phyloP scores from a whole-genome alignment of 202 grass and related monocot genomes.

The Zizania palustris region DNA sequence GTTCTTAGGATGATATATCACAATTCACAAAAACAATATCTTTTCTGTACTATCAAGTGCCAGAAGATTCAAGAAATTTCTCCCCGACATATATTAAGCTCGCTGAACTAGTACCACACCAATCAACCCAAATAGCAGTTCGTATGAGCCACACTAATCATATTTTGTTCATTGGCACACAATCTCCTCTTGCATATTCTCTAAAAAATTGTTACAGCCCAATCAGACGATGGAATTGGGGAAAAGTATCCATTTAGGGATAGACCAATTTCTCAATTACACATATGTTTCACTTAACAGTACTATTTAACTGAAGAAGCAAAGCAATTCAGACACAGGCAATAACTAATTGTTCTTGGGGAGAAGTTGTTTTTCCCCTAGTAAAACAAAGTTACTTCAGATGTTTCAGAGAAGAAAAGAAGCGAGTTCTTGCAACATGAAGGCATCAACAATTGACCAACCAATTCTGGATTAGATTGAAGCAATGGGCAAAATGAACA shows the following conservation, averaged over 20 bases:
- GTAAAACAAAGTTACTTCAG: constrained; percentile 5
- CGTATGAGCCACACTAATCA: constrained; percentile 8
- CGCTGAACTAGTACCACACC: constrained; percentile 17
- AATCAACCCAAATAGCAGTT: neutral
- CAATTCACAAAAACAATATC: neutral
- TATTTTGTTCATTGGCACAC: neutral
- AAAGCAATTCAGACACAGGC: neutral
- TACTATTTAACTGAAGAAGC: neutral
- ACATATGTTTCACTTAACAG: constrained; percentile 2
- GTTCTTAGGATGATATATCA: neutral
- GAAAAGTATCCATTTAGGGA: constrained; percentile 9
- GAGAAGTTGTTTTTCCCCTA: neutral
- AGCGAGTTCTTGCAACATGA: neutral
- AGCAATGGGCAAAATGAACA: constrained; percentile 1
- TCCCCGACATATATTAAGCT: neutral
- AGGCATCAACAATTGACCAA: constrained; percentile 18
- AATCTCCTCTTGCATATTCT: neutral
- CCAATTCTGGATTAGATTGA: neutral
- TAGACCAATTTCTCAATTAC: neutral
- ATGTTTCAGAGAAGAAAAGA: constrained; percentile 1
- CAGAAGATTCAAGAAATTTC: constrained; percentile 2
- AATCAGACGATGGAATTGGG: constrained; percentile 2
- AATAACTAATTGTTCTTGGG: neutral
- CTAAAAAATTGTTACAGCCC: neutral
- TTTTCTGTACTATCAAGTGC: neutral